phyloP scores from a whole-genome alignment of 306 rosid species.

The Fragaria nilgerrensis region DNA sequence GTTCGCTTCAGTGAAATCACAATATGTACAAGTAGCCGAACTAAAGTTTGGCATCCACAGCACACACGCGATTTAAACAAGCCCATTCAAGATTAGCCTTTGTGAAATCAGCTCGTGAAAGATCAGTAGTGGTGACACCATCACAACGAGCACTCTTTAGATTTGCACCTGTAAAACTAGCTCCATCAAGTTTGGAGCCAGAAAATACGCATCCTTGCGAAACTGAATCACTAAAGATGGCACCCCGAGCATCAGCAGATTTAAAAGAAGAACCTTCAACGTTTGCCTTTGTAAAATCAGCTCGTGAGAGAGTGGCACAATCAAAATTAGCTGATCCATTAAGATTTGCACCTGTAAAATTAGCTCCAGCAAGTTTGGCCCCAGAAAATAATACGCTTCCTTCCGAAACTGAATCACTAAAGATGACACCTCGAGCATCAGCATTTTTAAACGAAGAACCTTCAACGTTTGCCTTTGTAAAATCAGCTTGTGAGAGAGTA shows the following conservation, averaged over 20 bases:
- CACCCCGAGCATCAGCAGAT: too few species aligned
- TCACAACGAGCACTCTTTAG: slow-evolving; percentile 78
- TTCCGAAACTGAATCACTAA: slow-evolving; percentile 53
- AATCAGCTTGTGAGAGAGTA: too few species aligned
- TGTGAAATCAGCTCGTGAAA: not conserved
- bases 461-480: too few species aligned
- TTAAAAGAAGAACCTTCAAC: too few species aligned
- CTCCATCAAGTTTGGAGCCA: slow-evolving; percentile 89
- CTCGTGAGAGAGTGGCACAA: not conserved
- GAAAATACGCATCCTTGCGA: slow-evolving; percentile 87
- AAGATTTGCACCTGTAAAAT: slow-evolving; percentile 78
- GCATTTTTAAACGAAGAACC: too few species aligned
- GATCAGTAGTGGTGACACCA: not conserved
- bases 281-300: not conserved
- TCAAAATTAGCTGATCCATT: slow-evolving; percentile 69
- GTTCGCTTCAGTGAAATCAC: not conserved
- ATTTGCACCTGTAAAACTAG: slow-evolving; percentile 73
- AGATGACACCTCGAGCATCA: slow-evolving; percentile 4
- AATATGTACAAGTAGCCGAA: not conserved
- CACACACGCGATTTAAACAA: too few species aligned
- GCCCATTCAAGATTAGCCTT: not conserved
- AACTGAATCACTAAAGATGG: slow-evolving; percentile 46
- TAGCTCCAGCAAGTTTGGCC: slow-evolving; percentile 89
- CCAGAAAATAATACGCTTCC: slow-evolving; percentile 90
- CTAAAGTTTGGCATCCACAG: not conserved